Conservation (phyloP, 2,329 filamentous ascomycete genomes). For the Endothia cerciana region DNA sequence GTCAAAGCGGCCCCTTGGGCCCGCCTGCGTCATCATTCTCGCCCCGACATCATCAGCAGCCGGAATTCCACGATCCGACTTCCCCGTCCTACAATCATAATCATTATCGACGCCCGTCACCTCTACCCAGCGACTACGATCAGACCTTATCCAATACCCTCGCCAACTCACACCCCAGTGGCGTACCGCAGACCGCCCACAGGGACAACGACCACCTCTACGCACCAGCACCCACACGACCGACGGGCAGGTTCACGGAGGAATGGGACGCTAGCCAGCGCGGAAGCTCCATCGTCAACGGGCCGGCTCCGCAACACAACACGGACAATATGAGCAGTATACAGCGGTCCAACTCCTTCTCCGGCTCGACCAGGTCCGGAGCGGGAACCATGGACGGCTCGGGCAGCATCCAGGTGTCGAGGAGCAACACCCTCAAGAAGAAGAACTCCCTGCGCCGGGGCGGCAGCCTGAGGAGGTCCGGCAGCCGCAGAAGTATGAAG, state of each 20-base stretch:
- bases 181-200: slow-evolving; percentile 3
- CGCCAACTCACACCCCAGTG: slow-evolving; percentile 28
- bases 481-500: slow-evolving; percentile 79
- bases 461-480: slow-evolving; percentile 75
- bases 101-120: slow-evolving; percentile 8
- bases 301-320: slow-evolving; percentile 35
- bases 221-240: slow-evolving; percentile 32
- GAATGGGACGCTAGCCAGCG: slow-evolving; percentile 73
- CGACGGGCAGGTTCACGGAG: slow-evolving; percentile 64
- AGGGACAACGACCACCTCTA: slow-evolving; percentile 26
- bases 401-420: slow-evolving; percentile 44
- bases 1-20: slow-evolving; percentile 11
- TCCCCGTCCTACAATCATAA: slow-evolving; percentile 5
- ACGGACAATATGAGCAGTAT: slow-evolving; percentile 40
- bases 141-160: slow-evolving; percentile 31
- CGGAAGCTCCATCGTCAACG: slow-evolving; percentile 66
- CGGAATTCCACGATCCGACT: slow-evolving; percentile 10
- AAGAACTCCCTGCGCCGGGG: slow-evolving; percentile 76
- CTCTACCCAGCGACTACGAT: not conserved
- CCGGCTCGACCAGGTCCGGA: slow-evolving; percentile 53
- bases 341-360: slow-evolving; percentile 65
- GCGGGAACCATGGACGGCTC: slow-evolving; percentile 42
- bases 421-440: slow-evolving; percentile 83
- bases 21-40: slow-evolving; percentile 23
- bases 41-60: slow-evolving; percentile 16